Conservation (phyloP, 495 filamentous ascomycete species). For the Xylaria venustula region DNA sequence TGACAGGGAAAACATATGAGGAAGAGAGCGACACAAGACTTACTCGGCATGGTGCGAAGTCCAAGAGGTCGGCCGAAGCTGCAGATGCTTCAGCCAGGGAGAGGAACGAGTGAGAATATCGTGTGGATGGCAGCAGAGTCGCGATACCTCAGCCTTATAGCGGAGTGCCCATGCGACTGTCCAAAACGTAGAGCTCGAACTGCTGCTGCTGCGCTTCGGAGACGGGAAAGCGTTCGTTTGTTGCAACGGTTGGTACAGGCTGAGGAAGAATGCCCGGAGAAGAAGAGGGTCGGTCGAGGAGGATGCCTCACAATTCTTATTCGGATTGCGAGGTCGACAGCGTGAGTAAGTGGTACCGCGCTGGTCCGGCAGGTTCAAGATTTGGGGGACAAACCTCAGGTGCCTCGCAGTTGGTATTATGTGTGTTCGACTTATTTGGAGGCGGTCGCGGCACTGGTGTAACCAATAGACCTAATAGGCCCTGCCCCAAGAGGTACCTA, state of each 20-base stretch:
- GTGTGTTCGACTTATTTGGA: too few relatives aligned
- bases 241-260: neutral
- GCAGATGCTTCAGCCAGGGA: neutral
- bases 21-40: neutral
- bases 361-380: conserved; percentile 4
- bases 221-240: neutral
- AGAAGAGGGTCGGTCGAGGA: neutral
- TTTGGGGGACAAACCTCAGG: too few relatives aligned
- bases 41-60: conserved; percentile 13
- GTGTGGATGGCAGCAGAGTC: neutral
- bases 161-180: conserved; percentile 5
- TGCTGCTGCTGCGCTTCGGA: neutral
- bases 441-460: too few relatives aligned
- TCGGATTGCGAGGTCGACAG: too few relatives aligned
- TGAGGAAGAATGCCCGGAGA: conserved; percentile 1
- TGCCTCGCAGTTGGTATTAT: conserved; percentile 2
- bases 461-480: too few relatives aligned
- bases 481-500: too few relatives aligned
- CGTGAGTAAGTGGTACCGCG: neutral
- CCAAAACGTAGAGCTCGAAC: neutral
- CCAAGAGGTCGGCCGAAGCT: conserved; percentile 4
- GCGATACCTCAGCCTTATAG: neutral
- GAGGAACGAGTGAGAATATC: neutral
- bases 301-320: too few relatives aligned
- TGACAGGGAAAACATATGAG: neutral